Conservation (phyloP, 2,329 filamentous ascomycete genomes). For the Pyricularia pennisetigena region DNA sequence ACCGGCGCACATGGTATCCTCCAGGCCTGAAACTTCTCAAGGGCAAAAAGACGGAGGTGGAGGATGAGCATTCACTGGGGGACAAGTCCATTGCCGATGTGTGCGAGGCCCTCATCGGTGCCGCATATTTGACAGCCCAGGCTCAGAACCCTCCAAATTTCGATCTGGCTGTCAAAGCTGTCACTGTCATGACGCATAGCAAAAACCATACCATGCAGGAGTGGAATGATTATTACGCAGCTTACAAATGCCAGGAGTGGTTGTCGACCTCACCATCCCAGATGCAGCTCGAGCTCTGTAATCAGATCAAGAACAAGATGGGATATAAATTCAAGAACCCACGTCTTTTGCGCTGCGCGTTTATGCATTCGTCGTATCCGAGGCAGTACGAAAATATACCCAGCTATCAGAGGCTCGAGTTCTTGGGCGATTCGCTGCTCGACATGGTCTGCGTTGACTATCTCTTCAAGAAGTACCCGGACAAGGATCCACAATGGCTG, state of each 20-base stretch:
- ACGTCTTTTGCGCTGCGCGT: conserved; percentile 70
- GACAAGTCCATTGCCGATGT: conserved; percentile 94
- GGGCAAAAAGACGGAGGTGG: conserved; percentile 46
- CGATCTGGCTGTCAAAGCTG: conserved; percentile 50
- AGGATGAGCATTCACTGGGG: conserved; percentile 56
- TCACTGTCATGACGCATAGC: conserved; percentile 60
- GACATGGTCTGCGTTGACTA: conserved; percentile 80
- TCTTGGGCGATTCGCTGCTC: conserved; percentile 79
- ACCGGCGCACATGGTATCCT: conserved; percentile 81
- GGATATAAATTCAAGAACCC: conserved; percentile 63
- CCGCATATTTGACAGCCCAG: conserved; percentile 49
- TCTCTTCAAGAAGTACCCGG: conserved; percentile 66
- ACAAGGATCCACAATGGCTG: conserved; percentile 87
- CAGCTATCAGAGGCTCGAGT: conserved; percentile 84
- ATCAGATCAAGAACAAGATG: conserved; percentile 47
- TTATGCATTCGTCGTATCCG: conserved; percentile 79
- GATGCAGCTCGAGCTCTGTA: conserved; percentile 57
- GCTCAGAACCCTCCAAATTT: conserved; percentile 22
- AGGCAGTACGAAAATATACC: conserved; percentile 68
- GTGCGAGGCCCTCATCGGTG: conserved; percentile 88
- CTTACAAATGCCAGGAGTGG: conserved; percentile 63
- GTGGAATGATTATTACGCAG: conserved; percentile 64
- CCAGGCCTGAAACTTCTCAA: conserved; percentile 61
- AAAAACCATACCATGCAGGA: conserved; percentile 57
- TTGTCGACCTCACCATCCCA: conserved; percentile 54